Percentiles rank a stretch among this genome's conserved stretches.
These are phyloP conservation scores for Fusarium denticulatum DNA, from an alignment of 2,329 filamentous ascomycete species.

Conservation along the genomic window DNA sequence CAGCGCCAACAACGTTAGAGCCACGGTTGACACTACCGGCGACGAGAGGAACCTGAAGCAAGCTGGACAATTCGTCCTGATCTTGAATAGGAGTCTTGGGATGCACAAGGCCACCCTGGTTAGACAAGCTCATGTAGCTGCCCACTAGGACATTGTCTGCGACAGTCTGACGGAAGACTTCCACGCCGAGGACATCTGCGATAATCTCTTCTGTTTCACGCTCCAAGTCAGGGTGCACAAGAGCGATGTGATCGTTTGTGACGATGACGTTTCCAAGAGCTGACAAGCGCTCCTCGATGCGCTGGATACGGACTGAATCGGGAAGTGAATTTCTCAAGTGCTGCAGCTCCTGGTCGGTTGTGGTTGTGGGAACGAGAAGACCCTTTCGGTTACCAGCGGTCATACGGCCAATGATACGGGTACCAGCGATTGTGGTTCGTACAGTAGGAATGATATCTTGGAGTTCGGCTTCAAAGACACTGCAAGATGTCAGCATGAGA, in stretches of 20 bases:
- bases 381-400: conserved; percentile 97
- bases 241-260: conserved; percentile 94
- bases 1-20: conserved; percentile 90
- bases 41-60: conserved; percentile 95
- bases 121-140: conserved; percentile 95
- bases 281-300: conserved; percentile 96
- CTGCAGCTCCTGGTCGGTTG: conserved; percentile 97
- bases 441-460: conserved; percentile 98
- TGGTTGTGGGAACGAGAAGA: conserved; percentile 93
- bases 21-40: conserved; percentile 94
- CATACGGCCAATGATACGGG: conserved; percentile 92
- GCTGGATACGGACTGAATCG: conserved; percentile 90
- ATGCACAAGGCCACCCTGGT: conserved; percentile 96
- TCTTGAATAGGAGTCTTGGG: conserved; percentile 97
- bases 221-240: conserved; percentile 96
- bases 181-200: conserved; percentile 89
- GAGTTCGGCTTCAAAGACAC: conserved; percentile 96
- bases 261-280: conserved; percentile 98
- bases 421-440: conserved; percentile 95
- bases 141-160: conserved; percentile 97
- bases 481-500: conserved; percentile 46
- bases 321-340: conserved; percentile 96
- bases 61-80: conserved; percentile 93
- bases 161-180: conserved; percentile 93
- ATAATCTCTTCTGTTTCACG: conserved; percentile 99